A percentile compares a stretch with the other conserved stretches of the same genome.
Evolutionary conservation across 1,284 basidiomycete species (phyloP).

Genomic region (Uromyces viciae-fabae): DNA sequence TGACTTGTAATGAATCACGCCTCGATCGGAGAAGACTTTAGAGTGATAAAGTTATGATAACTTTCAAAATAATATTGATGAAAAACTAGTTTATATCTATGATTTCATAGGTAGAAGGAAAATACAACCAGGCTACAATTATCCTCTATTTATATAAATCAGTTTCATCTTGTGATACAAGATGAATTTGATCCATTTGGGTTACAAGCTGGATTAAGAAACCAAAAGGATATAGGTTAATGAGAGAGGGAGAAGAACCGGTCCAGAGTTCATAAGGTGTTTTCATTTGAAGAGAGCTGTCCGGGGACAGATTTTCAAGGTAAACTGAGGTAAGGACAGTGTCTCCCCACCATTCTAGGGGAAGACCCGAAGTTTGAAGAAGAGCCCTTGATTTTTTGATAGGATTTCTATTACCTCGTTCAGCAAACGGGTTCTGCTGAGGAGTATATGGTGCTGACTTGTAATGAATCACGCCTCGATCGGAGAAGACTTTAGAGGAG

Average conservation of each 20-base stretch:
- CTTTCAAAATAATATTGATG: too few relatives aligned
- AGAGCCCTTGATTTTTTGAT: neutral
- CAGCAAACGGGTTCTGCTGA: constrained; percentile 1
- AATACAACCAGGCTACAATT: too few relatives aligned
- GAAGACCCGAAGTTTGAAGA: neutral
- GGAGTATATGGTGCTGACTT: neutral
- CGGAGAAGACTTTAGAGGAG: neutral
- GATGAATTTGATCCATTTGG: too few relatives aligned
- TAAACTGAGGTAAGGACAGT: neutral
- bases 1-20: neutral
- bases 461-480: neutral
- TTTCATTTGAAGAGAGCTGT: neutral
- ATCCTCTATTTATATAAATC: too few relatives aligned
- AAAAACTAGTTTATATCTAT: too few relatives aligned
- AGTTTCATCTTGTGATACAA: too few relatives aligned
- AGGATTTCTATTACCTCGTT: neutral
- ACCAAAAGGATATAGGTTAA: neutral
- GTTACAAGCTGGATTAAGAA: too few relatives aligned
- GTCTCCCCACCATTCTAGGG: neutral
- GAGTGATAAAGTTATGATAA: too few relatives aligned
- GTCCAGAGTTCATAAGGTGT: neutral
- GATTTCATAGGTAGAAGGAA: too few relatives aligned
- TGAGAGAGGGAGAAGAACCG: neutral
- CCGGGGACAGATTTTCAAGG: neutral
- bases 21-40: neutral